phyloP scores from a whole-genome alignment of 345 rosid species.

The Salix suchowensis region DNA sequence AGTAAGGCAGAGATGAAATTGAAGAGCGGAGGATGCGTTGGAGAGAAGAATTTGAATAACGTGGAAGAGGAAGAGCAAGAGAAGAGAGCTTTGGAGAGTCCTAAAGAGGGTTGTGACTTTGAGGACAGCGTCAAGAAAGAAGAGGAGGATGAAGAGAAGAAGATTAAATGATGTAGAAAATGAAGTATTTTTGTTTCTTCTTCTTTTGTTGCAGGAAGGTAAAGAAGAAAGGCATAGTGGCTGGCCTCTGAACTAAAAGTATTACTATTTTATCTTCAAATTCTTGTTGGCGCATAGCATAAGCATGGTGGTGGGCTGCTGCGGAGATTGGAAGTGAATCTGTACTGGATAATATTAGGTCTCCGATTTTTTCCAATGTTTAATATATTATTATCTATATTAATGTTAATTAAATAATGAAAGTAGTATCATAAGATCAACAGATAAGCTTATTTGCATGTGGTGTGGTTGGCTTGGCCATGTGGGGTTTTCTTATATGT shows the following conservation, averaged over 20 bases:
- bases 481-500: constrained; percentile 18
- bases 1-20: constrained; percentile 39
- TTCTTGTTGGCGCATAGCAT: constrained; percentile 8
- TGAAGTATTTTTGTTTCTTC: not conserved
- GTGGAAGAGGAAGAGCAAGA: constrained; percentile 51
- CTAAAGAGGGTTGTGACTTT: constrained; percentile 31
- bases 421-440: constrained; percentile 14
- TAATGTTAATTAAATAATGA: constrained; percentile 8
- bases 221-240: not conserved
- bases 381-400: not conserved
- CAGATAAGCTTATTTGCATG: constrained; percentile 22
- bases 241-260: not conserved
- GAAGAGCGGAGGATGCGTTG: constrained; percentile 25
- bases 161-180: constrained; percentile 18
- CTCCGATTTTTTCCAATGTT: constrained; percentile 4
- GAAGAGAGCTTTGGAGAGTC: constrained; percentile 77
- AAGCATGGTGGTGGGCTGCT: not conserved
- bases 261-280: constrained; percentile 1
- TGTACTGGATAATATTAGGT: constrained; percentile 13
- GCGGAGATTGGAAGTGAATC: not conserved
- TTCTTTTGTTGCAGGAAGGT: not conserved
- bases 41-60: constrained; percentile 23
- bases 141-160: constrained; percentile 27
- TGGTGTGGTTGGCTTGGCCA: constrained; percentile 29
- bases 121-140: constrained; percentile 16